Conservation (phyloP, 352 stramenopile species). For the Pythium myriotylum region DNA sequence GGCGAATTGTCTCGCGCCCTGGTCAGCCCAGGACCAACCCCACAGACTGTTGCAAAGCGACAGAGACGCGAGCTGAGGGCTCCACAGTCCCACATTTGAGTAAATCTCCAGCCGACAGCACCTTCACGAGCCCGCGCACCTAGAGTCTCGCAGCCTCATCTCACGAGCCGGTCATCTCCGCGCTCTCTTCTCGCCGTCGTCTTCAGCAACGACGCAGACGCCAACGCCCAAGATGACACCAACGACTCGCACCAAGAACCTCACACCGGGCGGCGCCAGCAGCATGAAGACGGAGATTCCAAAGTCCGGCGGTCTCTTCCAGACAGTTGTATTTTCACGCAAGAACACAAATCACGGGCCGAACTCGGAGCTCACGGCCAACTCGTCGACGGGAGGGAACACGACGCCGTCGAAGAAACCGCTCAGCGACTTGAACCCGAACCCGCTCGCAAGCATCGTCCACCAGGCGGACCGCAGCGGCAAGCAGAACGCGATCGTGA, state of each 20-base stretch:
- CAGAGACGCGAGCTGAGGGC: neutral
- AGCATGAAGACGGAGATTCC: conserved; percentile 28
- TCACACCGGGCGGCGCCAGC: conserved; percentile 24
- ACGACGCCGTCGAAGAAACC: conserved; percentile 38
- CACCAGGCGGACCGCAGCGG: conserved; percentile 68
- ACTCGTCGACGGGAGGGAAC: neutral
- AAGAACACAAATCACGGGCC: conserved; percentile 57
- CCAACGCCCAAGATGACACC: conserved; percentile 29
- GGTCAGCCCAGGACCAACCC: conserved; percentile 17
- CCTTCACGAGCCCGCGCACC: neutral
- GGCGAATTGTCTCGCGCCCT: conserved; percentile 21
- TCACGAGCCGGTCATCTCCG: conserved; percentile 11
- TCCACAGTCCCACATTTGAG: conserved; percentile 18
- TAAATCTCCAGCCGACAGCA: conserved; percentile 22
- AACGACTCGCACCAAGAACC: conserved; percentile 32
- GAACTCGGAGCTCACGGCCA: conserved; percentile 33
- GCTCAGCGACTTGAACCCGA: conserved; percentile 42
- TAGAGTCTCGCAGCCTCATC: neutral
- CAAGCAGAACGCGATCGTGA: conserved; percentile 49
- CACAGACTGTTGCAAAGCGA: neutral
- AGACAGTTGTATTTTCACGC: conserved; percentile 69
- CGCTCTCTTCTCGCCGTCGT: conserved; percentile 14
- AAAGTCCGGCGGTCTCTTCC: conserved; percentile 47
- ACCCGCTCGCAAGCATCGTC: conserved; percentile 61
- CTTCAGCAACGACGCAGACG: conserved; percentile 14